Conservation (phyloP, 805 yeast genomes). For the Ogataea paraovalis region DNA sequence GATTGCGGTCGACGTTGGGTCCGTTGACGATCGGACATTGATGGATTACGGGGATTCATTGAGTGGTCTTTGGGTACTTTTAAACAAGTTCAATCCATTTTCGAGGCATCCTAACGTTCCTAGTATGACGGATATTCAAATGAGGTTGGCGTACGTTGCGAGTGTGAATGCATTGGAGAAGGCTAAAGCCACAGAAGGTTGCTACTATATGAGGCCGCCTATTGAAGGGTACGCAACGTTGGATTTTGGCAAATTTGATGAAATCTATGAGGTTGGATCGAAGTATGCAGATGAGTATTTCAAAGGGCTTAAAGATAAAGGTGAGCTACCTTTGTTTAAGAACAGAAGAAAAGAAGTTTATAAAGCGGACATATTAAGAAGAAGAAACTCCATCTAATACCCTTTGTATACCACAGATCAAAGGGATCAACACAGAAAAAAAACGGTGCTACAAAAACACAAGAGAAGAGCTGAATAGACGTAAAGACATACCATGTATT, state of each 20-base stretch:
- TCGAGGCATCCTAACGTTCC: slow-evolving; percentile 86
- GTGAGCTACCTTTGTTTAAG: slow-evolving; percentile 59
- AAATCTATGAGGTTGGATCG: slow-evolving; percentile 77
- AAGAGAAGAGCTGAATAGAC: no score
- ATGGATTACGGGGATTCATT: slow-evolving; percentile 90
- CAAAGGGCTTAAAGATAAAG: slow-evolving; percentile 45
- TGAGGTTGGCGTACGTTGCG: slow-evolving; percentile 89
- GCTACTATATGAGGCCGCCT: slow-evolving; percentile 88
- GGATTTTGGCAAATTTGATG: slow-evolving; percentile 89
- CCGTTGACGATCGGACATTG: slow-evolving; percentile 86
- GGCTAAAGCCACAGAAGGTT: slow-evolving; percentile 82
- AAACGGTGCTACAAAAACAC: background rate
- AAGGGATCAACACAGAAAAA: no score
- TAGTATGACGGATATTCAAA: slow-evolving; percentile 90
- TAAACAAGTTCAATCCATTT: slow-evolving; percentile 87
- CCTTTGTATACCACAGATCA: no score
- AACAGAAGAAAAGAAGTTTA: slow-evolving; percentile 37
- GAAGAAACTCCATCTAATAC: slow-evolving; percentile 62
- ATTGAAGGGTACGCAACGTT: slow-evolving; percentile 87
- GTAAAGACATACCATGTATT: no score
- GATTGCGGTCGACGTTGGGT: slow-evolving; percentile 94
- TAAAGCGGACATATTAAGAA: slow-evolving; percentile 31
- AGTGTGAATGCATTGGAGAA: slow-evolving; percentile 89
- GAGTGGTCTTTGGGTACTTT: slow-evolving; percentile 86
- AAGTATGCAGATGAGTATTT: slow-evolving; percentile 63